A percentile compares a stretch with the other conserved stretches of the same genome.
These are phyloP conservation scores for Candida oleophila DNA, from an alignment of 805 yeast species.

Conservation along the genomic window DNA sequence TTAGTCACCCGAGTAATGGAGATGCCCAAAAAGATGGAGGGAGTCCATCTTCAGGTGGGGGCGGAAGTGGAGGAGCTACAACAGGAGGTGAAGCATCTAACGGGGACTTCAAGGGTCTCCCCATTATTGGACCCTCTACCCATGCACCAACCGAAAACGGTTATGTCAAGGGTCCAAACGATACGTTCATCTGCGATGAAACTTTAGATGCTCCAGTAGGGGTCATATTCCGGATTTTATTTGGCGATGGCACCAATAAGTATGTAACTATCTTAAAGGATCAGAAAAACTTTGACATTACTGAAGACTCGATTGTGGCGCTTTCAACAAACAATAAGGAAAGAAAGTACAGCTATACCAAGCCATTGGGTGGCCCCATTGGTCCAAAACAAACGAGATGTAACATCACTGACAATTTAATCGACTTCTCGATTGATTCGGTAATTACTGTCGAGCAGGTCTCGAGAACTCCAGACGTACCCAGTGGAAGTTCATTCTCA, in stretches of 20 bases:
- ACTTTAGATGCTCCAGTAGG: slow-evolving; percentile 64
- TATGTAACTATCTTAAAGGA: slow-evolving; percentile 45
- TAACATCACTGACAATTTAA: slow-evolving; percentile 57
- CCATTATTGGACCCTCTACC: slow-evolving; percentile 42
- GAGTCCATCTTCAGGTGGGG: slow-evolving; percentile 3
- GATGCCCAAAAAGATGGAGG: slow-evolving; percentile 5
- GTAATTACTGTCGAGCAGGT: slow-evolving; percentile 51
- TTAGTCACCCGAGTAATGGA: slow-evolving; percentile 3
- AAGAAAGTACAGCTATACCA: slow-evolving; percentile 56
- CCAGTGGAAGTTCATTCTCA: slow-evolving; percentile 67
- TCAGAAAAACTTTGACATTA: slow-evolving; percentile 65
- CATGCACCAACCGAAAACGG: slow-evolving; percentile 51
- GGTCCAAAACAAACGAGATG: slow-evolving; percentile 79
- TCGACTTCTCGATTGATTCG: slow-evolving; percentile 48
- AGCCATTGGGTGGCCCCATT: slow-evolving; percentile 65
- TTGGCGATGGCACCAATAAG: slow-evolving; percentile 56
- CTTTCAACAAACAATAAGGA: slow-evolving; percentile 23
- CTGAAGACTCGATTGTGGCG: slow-evolving; percentile 40
- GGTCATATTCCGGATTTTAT: slow-evolving; percentile 53
- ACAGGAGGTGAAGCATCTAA: not conserved
- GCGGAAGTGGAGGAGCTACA: slow-evolving; percentile 6
- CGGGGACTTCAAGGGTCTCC: slow-evolving; percentile 31
- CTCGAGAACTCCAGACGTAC: slow-evolving; percentile 79
- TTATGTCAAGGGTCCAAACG: slow-evolving; percentile 47
- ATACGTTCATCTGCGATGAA: slow-evolving; percentile 56